Conservation (phyloP, 352 stramenopile species). For the Phytophthora agathidicida region DNA sequence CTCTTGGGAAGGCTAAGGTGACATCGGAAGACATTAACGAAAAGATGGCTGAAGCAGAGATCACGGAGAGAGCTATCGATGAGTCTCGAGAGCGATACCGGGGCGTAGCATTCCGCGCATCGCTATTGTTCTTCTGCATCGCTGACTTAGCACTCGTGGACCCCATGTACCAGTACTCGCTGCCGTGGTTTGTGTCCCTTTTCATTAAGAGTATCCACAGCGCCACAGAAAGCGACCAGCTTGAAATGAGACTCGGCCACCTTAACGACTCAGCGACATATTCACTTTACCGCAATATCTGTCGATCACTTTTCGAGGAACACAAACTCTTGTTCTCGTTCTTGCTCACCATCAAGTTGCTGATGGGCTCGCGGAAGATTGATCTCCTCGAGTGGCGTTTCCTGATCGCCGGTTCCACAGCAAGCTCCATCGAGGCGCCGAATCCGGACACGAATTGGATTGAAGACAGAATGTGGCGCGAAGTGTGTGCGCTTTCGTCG, state of each 20-base stretch:
- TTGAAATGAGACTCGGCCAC: slow-evolving; percentile 84
- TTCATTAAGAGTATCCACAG: slow-evolving; percentile 91
- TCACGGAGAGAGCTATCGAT: slow-evolving; percentile 93
- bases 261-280: slow-evolving; percentile 94
- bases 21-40: slow-evolving; percentile 93
- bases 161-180: slow-evolving; percentile 95
- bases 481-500: slow-evolving; percentile 77
- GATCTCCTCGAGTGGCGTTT: slow-evolving; percentile 94
- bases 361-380: slow-evolving; percentile 80
- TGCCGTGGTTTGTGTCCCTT: slow-evolving; percentile 93
- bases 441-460: slow-evolving; percentile 71
- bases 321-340: slow-evolving; percentile 96
- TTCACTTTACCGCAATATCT: slow-evolving; percentile 95
- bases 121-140: slow-evolving; percentile 94
- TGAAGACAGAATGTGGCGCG: slow-evolving; percentile 77
- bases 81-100: slow-evolving; percentile 90
- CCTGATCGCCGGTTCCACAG: slow-evolving; percentile 89
- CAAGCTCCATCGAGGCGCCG: slow-evolving; percentile 72
- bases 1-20: slow-evolving; percentile 90
- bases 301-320: slow-evolving; percentile 93
- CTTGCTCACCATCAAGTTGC: slow-evolving; percentile 88
- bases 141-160: slow-evolving; percentile 90
- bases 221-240: slow-evolving; percentile 83
- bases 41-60: slow-evolving; percentile 92
- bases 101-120: slow-evolving; percentile 88